These are phyloP conservation scores for Colletotrichum filicis DNA, from an alignment of 2,329 filamentous ascomycete genomes.

Conservation along the genomic window DNA sequence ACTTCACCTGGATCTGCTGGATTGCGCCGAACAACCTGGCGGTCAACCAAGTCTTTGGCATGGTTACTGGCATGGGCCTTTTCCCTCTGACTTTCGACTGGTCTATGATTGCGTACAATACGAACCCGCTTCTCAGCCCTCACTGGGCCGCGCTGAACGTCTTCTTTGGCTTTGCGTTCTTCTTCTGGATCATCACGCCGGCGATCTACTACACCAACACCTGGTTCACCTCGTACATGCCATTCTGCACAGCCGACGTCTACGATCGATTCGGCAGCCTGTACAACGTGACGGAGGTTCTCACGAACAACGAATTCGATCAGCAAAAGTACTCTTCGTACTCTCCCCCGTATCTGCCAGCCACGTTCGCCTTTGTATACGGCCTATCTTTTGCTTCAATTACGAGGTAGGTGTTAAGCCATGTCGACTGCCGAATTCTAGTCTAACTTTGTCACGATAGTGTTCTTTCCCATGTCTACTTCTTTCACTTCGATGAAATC, in stretches of 20 bases:
- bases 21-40: conserved; percentile 57
- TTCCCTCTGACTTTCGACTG: conserved; percentile 57
- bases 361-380: conserved; percentile 61
- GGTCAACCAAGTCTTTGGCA: conserved; percentile 62
- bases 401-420: conserved; percentile 44
- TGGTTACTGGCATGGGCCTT: conserved; percentile 51
- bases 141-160: conserved; percentile 72
- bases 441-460: conserved; percentile 20
- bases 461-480: conserved; percentile 50
- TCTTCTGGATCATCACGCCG: conserved; percentile 65
- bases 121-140: conserved; percentile 57
- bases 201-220: conserved; percentile 69
- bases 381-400: conserved; percentile 76
- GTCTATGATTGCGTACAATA: conserved; percentile 40
- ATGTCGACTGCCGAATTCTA: too few species aligned
- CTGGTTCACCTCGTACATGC: conserved; percentile 66
- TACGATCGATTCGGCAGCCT: conserved; percentile 59
- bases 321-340: conserved; percentile 58
- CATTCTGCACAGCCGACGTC: conserved; percentile 64
- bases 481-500: conserved; percentile 54
- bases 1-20: conserved; percentile 59
- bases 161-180: conserved; percentile 63
- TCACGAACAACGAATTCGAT: conserved; percentile 57
- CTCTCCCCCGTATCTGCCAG: conserved; percentile 62
- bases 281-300: conserved; percentile 58